Conservation (phyloP, 768 basidiomycete genomes). For the Lactarius psammicola region DNA sequence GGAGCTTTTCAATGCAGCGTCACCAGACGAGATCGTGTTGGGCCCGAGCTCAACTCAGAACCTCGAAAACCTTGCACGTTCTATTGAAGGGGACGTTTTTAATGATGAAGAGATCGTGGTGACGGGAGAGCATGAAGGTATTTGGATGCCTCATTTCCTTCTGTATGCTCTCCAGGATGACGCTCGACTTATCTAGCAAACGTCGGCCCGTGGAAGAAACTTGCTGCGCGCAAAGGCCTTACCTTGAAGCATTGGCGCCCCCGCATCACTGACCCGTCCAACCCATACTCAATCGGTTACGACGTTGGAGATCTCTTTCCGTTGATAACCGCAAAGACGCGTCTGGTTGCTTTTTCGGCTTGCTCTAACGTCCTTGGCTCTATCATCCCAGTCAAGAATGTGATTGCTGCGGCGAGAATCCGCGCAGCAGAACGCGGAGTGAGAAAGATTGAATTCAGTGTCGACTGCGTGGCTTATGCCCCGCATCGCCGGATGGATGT, state of each 20-base stretch:
- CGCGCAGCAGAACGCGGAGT: conserved; percentile 53
- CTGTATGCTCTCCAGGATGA: not conserved
- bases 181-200: conserved; percentile 51
- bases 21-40: conserved; percentile 61
- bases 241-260: conserved; percentile 60
- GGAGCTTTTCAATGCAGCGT: conserved; percentile 63
- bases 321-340: conserved; percentile 62
- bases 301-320: conserved; percentile 56
- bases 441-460: conserved; percentile 59
- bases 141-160: conserved; percentile 10
- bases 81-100: conserved; percentile 53
- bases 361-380: conserved; percentile 77
- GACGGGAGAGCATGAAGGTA: conserved; percentile 81
- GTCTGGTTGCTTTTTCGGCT: conserved; percentile 69
- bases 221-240: conserved; percentile 57
- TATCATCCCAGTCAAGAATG: conserved; percentile 57
- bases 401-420: conserved; percentile 50
- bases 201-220: conserved; percentile 70
- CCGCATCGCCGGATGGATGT: conserved; percentile 73
- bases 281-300: conserved; percentile 64
- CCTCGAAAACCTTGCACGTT: conserved; percentile 65
- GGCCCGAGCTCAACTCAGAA: conserved; percentile 67
- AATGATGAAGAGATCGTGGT: conserved; percentile 72
- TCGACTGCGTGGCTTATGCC: conserved; percentile 80
- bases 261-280: conserved; percentile 41